Evolutionary conservation across 306 rosid genomes (phyloP), one percentile per base, ranked within the genome.

Genomic region (Adenanthera pavonina): DNA sequence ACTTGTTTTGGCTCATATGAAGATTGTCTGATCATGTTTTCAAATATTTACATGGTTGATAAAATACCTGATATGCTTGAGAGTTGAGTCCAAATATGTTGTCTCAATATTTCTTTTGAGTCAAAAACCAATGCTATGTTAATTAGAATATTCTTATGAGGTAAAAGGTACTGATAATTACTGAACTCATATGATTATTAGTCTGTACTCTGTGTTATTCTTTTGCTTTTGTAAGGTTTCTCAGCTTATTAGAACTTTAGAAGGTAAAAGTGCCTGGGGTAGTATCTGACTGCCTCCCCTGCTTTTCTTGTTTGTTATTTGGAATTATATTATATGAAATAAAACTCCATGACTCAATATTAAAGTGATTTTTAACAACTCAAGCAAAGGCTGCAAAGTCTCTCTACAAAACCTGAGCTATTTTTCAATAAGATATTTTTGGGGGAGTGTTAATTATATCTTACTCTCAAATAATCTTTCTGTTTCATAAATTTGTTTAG

Each of bases 41-140:
- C 69, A 71, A 68, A 59, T 76, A 7, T 54, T 57, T 43, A 36
- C 49, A 41, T 47, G 52, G 53, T 65, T 68, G 60, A 0, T 54
- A 68, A 17, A 68, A 57, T 65, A 33, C 69, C 56, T 59, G 59
- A 53, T 35, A 79, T 68, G 85, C 25, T 69, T 59, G 76, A 69
- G 75, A 52, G 44, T 77, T 73, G 78, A 62, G 75, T 44, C 17
- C 19, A 77, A 65, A 43, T 48, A 1, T 61, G 34, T 25, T 25
- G 73, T 62, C 60, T 53, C 66, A 40, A 43, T 67, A 8, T 43
- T 74, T 74, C 36, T 59, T 78, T 66, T 54, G 78, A 69, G 76
- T 75, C 53, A 53, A 64, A 57, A 81, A 47, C 20, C 53, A 25
- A 44, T 75, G 33, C 41, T 30, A 41, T 82, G 38, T 69, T 41